Base-by-base conservation (phyloP, 2,329 filamentous ascomycete species). In the Cladosporium sp. region DNA sequence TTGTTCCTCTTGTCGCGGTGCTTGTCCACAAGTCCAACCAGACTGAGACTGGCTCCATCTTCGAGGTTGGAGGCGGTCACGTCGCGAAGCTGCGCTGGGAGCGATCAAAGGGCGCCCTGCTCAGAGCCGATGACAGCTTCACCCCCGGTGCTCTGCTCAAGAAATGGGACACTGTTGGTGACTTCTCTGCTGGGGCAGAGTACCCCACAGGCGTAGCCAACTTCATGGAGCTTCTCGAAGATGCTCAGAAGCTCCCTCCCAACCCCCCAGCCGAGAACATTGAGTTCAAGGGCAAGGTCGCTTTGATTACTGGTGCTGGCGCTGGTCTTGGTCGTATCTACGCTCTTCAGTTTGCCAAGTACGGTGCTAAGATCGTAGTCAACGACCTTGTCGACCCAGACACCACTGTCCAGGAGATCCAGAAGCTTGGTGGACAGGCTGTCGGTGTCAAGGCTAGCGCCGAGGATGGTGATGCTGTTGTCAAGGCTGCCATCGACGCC, bases 311-410 rank as follows among this genome's bases (percentile, higher is more conserved):
- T 65, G 93, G 93, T 72, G 92, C 90, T 73, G 93, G 93, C 78
- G 91, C 90, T 74, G 93, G 92, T 78, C 93, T 99, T 68, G 95
- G 95, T 68, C 92, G 95, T 65, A 89, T 91, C 63, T 99, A 99
- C 81, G 89, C 88, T 74, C 84, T 98, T 74, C 90, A 92, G 54
- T 96, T 97, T 75, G 91, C 91, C 72, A 93, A 92, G 81, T 85
- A 89, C 67, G 92, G 92, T 67, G 92, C 92, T 44, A 88, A 90
- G 62, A 84, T 99, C 30, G 94, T 98, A 38, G 92, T 99, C 73
- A 99, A 99, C 81, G 95, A 99, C 77, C 85, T 99, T n/a, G 87
- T 90, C 59, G 90, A 98, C 83, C 95, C 95, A 6, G 93, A 97
- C 75, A 86, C 87, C 59, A 92, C 96, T 44, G 95, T 98, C 47